Evolutionary conservation across 352 stramenopile species (phyloP).

Genomic region (Elongisporangium senticosum): DNA sequence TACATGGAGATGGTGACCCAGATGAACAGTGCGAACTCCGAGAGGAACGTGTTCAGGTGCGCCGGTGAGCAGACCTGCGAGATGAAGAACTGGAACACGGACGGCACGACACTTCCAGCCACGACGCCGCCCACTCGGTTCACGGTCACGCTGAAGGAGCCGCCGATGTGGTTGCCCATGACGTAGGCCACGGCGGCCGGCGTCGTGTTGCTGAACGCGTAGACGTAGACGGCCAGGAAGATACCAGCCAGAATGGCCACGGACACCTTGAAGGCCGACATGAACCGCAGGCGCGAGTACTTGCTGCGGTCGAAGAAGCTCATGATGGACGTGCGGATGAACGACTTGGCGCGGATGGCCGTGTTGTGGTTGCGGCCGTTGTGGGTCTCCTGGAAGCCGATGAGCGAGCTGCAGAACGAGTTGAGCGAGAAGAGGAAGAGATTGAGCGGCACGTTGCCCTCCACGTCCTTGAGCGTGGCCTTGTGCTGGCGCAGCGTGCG

Average conservation of each 20-base stretch:
- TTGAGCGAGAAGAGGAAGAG: slow-evolving; percentile 82
- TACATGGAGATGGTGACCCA: slow-evolving; percentile 79
- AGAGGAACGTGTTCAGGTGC: slow-evolving; percentile 39
- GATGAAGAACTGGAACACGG: slow-evolving; percentile 83
- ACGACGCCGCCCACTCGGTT: slow-evolving; percentile 82
- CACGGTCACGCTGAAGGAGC: slow-evolving; percentile 73
- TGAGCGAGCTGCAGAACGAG: slow-evolving; percentile 73
- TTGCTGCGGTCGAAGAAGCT: slow-evolving; percentile 42
- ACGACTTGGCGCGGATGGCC: slow-evolving; percentile 36
- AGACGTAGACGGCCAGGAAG: slow-evolving; percentile 70
- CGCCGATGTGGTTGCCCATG: slow-evolving; percentile 74
- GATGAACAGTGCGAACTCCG: slow-evolving; percentile 51
- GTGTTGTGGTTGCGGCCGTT: slow-evolving; percentile 55
- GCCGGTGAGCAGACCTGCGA: slow-evolving; percentile 48
- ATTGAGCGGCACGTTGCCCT: slow-evolving; percentile 77
- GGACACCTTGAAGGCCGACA: slow-evolving; percentile 51
- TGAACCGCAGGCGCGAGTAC: slow-evolving; percentile 31
- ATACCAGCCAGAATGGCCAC: slow-evolving; percentile 57
- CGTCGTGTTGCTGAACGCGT: slow-evolving; percentile 62
- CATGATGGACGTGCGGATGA: slow-evolving; percentile 39
- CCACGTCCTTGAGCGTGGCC: slow-evolving; percentile 57
- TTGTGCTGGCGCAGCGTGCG: slow-evolving; percentile 44
- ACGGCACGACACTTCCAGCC: slow-evolving; percentile 75
- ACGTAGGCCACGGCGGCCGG: slow-evolving; percentile 63
- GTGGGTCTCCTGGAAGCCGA: slow-evolving; percentile 60